These are phyloP conservation scores for Hyaloperonospora arabidopsidis DNA, from an alignment of 352 stramenopile genomes.

Conservation along the genomic window DNA sequence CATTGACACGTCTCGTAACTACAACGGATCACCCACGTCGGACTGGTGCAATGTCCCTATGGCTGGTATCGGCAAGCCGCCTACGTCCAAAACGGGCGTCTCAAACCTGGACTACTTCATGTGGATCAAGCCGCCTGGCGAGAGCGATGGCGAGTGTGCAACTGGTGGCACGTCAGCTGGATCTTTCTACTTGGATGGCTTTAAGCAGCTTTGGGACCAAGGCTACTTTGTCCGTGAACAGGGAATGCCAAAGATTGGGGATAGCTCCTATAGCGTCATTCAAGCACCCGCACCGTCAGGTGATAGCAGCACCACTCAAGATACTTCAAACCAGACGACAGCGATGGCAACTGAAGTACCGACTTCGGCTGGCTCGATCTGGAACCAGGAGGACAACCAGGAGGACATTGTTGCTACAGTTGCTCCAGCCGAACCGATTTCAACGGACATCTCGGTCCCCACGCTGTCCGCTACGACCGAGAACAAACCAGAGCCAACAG, in stretches of 20 bases:
- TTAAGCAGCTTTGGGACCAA: slow-evolving; percentile 59
- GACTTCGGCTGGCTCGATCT: slow-evolving; percentile 10
- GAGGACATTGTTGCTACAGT: slow-evolving; percentile 13
- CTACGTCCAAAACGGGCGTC: slow-evolving; percentile 38
- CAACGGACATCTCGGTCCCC: slow-evolving; percentile 4
- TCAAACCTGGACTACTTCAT: slow-evolving; percentile 62
- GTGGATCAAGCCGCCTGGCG: slow-evolving; percentile 61
- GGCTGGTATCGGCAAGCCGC: slow-evolving; percentile 38
- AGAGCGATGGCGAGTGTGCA: slow-evolving; percentile 53
- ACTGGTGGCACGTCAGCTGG: slow-evolving; percentile 34
- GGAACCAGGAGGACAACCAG: slow-evolving; percentile 15
- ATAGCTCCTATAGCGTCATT: slow-evolving; percentile 4
- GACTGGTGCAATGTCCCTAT: slow-evolving; percentile 53
- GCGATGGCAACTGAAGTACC: slow-evolving; percentile 2
- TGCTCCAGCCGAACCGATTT: slow-evolving; percentile 9
- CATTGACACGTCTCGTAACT: slow-evolving; percentile 49
- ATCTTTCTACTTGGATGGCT: slow-evolving; percentile 48
- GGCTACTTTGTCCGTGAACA: slow-evolving; percentile 39
- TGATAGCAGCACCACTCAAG: slow-evolving; percentile 4
- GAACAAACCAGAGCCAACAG: background rate
- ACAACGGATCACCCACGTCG: slow-evolving; percentile 13
- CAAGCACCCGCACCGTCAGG: slow-evolving; percentile 2
- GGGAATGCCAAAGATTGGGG: slow-evolving; percentile 4
- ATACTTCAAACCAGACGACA: slow-evolving; percentile 4
- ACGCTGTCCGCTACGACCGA: slow-evolving; percentile 7